Evolutionary conservation across 73 alveolate species (phyloP).

Genomic region (Tetrahymena elliotti): DNA sequence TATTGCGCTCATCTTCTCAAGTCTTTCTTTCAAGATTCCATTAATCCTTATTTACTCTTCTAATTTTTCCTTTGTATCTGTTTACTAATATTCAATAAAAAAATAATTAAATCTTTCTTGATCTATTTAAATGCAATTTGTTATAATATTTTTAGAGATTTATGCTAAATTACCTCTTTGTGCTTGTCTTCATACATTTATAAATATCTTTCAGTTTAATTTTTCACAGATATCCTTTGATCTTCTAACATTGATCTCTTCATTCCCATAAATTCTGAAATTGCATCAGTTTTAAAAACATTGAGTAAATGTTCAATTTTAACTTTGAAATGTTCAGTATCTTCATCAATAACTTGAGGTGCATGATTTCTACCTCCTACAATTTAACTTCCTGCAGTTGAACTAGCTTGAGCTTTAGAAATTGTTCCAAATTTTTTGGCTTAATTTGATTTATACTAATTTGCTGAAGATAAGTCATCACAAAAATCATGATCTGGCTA

Average conservation of each 20-base stretch:
- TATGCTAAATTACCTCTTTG: conserved; percentile 51
- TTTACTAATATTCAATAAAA: background rate
- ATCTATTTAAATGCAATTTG: no score
- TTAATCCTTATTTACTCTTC: conserved; percentile 56
- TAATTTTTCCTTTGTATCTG: conserved; percentile 82
- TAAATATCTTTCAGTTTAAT: conserved; percentile 85
- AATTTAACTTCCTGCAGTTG: background rate
- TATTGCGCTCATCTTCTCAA: conserved; percentile 52
- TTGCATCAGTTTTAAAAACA: conserved; percentile 86
- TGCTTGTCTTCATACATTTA: conserved; percentile 80
- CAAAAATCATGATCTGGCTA: background rate
- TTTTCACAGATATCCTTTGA: conserved; percentile 76
- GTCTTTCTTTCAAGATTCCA: conserved; percentile 38
- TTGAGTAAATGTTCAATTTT: conserved; percentile 80
- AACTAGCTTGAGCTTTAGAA: background rate
- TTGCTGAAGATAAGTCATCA: background rate
- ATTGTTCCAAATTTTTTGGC: background rate
- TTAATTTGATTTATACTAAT: background rate
- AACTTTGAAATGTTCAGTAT: conserved; percentile 86
- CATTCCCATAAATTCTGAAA: conserved; percentile 87
- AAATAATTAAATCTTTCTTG: background rate
- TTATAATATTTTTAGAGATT: no score
- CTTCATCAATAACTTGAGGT: conserved; percentile 89
- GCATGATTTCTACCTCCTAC: conserved; percentile 40
- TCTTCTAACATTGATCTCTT: conserved; percentile 85